phyloP scores from a whole-genome alignment of 208 protist genomes.

The Acanthamoeba culbertsoni region DNA sequence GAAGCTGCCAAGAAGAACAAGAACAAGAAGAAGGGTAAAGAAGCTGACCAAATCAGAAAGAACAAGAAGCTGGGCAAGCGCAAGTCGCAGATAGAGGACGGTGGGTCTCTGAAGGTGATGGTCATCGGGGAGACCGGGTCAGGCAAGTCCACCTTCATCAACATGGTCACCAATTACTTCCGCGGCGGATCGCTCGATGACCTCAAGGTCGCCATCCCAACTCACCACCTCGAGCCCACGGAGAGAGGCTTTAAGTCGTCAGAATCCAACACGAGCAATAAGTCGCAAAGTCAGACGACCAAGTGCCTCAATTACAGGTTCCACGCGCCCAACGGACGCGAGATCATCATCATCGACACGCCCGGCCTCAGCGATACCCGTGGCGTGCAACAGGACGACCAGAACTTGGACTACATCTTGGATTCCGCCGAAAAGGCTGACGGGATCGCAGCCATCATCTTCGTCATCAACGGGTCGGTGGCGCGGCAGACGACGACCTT shows the following conservation, averaged over 20 bases:
- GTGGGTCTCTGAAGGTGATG: not conserved
- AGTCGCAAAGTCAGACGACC: slow-evolving; percentile 7
- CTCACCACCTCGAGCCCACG: slow-evolving; percentile 1
- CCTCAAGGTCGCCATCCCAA: slow-evolving; percentile 31
- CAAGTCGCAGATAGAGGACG: too few species aligned
- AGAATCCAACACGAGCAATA: not conserved
- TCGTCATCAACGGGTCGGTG: not conserved
- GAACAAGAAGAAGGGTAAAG: too few species aligned
- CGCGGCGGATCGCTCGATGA: not conserved
- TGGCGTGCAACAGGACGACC: slow-evolving; percentile 38
- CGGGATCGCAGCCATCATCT: not conserved
- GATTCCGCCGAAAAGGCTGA: not conserved
- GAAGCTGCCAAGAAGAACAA: too few species aligned
- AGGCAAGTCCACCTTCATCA: slow-evolving; percentile 61
- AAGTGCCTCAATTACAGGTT: slow-evolving; percentile 1
- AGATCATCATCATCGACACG: slow-evolving; percentile 15
- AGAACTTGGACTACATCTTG: slow-evolving; percentile 41
- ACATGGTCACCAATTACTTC: slow-evolving; percentile 60
- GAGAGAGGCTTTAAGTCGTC: not conserved
- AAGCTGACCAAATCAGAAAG: not conserved
- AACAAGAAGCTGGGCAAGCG: not conserved
- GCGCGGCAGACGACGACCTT: not conserved
- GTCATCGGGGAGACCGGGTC: not conserved
- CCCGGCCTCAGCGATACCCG: slow-evolving; percentile 47
- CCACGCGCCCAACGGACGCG: not conserved